phyloP scores from a whole-genome alignment of 2,329 filamentous ascomycete genomes.

The Penicillium hesseltinei region DNA sequence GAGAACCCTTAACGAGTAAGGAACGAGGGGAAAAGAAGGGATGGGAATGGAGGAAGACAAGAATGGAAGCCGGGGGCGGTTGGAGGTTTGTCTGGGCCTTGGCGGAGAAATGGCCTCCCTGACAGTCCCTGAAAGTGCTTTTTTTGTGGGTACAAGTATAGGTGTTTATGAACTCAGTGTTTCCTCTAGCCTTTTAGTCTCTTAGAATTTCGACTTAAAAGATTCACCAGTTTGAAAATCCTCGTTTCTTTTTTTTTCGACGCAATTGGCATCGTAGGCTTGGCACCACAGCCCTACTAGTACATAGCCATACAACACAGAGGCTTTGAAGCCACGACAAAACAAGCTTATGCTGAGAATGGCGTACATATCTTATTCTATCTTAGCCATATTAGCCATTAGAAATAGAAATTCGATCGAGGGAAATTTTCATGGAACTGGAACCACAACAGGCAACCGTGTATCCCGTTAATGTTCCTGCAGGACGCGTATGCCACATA shows the following conservation, averaged over 20 bases:
- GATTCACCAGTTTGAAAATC: background rate
- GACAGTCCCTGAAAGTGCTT: background rate
- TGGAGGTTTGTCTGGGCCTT: constrained; percentile 16
- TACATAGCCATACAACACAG: background rate
- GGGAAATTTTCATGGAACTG: background rate
- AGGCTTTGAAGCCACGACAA: background rate
- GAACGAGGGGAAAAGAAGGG: constrained; percentile 8
- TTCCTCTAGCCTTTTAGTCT: background rate
- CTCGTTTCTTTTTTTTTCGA: constrained; percentile 3
- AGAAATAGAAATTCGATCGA: background rate
- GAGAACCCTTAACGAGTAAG: constrained; percentile 16
- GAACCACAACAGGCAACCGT: constrained; percentile 12
- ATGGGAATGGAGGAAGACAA: constrained; percentile 4
- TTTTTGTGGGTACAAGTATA: constrained; percentile 4
- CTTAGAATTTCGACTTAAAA: background rate
- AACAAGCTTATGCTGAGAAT: background rate
- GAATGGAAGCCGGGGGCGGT: constrained; percentile 9
- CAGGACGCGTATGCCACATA: constrained; percentile 19
- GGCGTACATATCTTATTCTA: background rate
- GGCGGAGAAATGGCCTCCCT: constrained; percentile 12
- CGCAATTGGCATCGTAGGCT: constrained; percentile 18
- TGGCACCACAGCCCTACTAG: constrained; percentile 2
- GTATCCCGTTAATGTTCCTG: constrained; percentile 14
- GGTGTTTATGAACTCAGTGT: background rate
- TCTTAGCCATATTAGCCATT: background rate